Percentiles rank a stretch among this genome's conserved stretches.
phyloP scores from a whole-genome alignment of 1,284 basidiomycete genomes.

The Earliella scabrosa region DNA sequence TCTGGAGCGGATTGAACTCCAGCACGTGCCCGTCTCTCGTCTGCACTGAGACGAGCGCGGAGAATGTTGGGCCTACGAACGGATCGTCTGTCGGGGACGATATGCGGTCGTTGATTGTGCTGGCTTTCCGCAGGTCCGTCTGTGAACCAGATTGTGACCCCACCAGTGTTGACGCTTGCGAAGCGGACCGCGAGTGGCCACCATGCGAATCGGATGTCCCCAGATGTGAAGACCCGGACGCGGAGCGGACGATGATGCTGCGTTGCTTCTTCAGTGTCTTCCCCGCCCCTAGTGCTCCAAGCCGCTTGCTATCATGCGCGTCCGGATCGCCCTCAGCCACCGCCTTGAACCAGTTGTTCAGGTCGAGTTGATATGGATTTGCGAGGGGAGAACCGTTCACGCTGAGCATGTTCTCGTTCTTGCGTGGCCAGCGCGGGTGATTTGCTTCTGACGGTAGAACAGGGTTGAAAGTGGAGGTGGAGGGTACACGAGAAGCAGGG shows the following conservation, averaged over 20 bases:
- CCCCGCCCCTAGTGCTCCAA: conserved; percentile 21
- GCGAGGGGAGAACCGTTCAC: conserved; percentile 78
- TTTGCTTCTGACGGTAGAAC: conserved; percentile 63
- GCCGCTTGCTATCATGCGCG: conserved; percentile 3
- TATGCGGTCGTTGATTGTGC: conserved; percentile 6
- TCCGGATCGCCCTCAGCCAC: conserved; percentile 30
- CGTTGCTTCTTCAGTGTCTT: conserved; percentile 52
- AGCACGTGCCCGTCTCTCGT: conserved; percentile 76
- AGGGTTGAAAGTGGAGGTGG: conserved; percentile 74
- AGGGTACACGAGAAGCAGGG: conserved; percentile 51
- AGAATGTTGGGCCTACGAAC: conserved; percentile 18
- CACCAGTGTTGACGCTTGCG: conserved; percentile 48
- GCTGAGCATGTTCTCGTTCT: conserved; percentile 74
- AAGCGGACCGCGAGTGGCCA: conserved; percentile 50
- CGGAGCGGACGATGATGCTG: conserved; percentile 68
- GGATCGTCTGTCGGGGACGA: conserved; percentile 28
- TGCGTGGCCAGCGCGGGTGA: conserved; percentile 64
- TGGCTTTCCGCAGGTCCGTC: conserved; percentile 31
- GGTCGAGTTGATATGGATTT: conserved; percentile 71
- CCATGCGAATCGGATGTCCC: conserved; percentile 9
- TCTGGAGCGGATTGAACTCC: conserved; percentile 78
- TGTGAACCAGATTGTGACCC: conserved; percentile 48
- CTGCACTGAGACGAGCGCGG: conserved; percentile 60
- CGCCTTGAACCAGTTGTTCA: conserved; percentile 36
- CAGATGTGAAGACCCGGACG: conserved; percentile 44